These are phyloP conservation scores for Trichoderma atrobrunneum DNA, from an alignment of 2,329 filamentous ascomycete species.

Conservation along the genomic window DNA sequence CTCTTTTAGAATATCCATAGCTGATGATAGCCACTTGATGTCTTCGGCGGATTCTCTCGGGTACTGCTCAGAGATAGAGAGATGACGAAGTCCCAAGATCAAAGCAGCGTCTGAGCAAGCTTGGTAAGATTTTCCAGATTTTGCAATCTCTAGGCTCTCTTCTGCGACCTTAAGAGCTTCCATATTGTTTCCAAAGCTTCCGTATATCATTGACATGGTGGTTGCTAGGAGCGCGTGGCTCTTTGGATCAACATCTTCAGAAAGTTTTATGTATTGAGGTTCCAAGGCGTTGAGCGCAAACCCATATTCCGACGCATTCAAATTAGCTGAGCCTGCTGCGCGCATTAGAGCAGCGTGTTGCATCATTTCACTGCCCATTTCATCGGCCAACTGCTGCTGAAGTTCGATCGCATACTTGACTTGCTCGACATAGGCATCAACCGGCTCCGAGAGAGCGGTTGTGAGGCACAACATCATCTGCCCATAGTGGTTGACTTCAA, in stretches of 20 bases:
- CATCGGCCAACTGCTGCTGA: neutral
- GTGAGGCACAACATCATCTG: neutral
- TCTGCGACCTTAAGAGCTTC: neutral
- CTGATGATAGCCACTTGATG: neutral
- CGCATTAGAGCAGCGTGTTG: neutral
- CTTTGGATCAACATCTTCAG: neutral
- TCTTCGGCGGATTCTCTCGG: neutral
- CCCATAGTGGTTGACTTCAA: neutral
- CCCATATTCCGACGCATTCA: neutral
- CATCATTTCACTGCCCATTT: neutral
- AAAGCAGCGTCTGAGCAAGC: neutral
- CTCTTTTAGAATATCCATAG: neutral
- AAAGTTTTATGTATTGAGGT: neutral
- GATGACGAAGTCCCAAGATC: neutral
- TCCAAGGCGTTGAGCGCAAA: neutral
- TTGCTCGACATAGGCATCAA: neutral
- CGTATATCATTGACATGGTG: neutral
- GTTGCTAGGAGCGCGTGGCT: neutral
- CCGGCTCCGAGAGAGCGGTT: neutral
- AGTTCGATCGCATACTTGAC: neutral
- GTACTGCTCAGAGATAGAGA: neutral
- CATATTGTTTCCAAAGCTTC: neutral
- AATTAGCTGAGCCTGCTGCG: neutral
- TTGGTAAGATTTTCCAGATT: neutral
- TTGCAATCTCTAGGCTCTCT: neutral